phyloP scores from a whole-genome alignment of 768 basidiomycete species.

The Boletus coccyginus region DNA sequence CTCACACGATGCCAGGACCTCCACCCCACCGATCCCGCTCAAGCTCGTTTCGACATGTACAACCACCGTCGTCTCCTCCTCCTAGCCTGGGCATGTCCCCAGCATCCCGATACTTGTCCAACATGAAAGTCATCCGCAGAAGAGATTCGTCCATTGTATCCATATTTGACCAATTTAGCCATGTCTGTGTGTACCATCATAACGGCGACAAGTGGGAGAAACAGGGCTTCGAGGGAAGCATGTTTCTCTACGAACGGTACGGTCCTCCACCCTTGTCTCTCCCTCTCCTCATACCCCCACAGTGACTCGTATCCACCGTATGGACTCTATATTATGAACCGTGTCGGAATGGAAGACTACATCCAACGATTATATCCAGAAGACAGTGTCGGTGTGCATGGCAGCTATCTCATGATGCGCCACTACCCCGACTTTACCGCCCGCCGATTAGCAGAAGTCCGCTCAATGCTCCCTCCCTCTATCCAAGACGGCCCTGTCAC shows the following conservation, averaged over 20 bases:
- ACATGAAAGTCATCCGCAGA: conserved; percentile 76
- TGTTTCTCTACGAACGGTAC: conserved; percentile 86
- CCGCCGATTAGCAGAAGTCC: conserved; percentile 41
- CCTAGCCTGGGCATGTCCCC: conserved; percentile 53
- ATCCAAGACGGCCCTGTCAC: conserved; percentile 32
- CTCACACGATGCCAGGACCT: background rate
- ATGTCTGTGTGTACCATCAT: conserved; percentile 79
- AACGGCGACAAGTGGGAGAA: conserved; percentile 79
- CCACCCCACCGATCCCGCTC: conserved; percentile 31
- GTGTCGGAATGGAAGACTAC: conserved; percentile 77
- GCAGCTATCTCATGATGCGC: conserved; percentile 69
- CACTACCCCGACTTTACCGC: conserved; percentile 68
- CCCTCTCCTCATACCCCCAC: conserved; percentile 2
- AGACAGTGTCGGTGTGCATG: conserved; percentile 61
- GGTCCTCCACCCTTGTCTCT: background rate
- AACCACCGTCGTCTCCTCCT: conserved; percentile 10
- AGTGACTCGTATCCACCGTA: conserved; percentile 80
- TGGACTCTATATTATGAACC: conserved; percentile 82
- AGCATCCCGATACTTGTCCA: conserved; percentile 65
- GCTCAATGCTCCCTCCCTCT: conserved; percentile 8
- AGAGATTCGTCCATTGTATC: conserved; percentile 76
- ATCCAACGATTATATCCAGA: conserved; percentile 73
- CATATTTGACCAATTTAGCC: conserved; percentile 86
- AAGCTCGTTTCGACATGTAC: conserved; percentile 13
- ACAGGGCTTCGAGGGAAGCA: conserved; percentile 81